Evolutionary conservation across 345 rosid species (phyloP).

Genomic region (Carallia pectinifolia): DNA sequence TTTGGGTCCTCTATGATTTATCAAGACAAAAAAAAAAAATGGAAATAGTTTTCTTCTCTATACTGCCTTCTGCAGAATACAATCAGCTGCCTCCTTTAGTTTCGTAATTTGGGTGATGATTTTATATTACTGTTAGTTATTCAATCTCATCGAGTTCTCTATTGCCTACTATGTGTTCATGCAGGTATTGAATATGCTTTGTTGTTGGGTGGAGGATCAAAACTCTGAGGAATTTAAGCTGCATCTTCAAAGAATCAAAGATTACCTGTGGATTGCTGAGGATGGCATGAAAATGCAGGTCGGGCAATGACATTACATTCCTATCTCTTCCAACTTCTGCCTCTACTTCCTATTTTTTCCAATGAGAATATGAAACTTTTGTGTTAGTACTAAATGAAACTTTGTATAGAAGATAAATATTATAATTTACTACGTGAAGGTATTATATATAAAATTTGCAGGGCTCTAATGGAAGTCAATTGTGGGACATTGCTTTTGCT

Average conservation of each 20-base stretch:
- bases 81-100: not conserved
- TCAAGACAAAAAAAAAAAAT: too few species aligned
- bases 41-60: too few species aligned
- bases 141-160: not conserved
- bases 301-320: too few species aligned
- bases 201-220: constrained; percentile 95
- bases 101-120: not conserved
- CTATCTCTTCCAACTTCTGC: too few species aligned
- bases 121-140: not conserved
- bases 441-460: constrained; percentile 24
- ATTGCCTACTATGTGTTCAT: not conserved
- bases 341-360: too few species aligned
- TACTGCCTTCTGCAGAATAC: too few species aligned
- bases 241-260: constrained; percentile 76
- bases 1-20: too few species aligned
- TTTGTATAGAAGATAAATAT: too few species aligned
- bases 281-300: constrained; percentile 99
- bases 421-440: too few species aligned
- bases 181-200: constrained; percentile 85
- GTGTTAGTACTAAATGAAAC: too few species aligned
- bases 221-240: constrained; percentile 76
- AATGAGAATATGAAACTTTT: too few species aligned
- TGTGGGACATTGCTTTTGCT: constrained; percentile 81
- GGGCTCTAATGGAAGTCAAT: constrained; percentile 90
- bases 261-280: constrained; percentile 90